Evolutionary conservation across 768 basidiomycete species (phyloP).

Genomic region (Suillus alpinus): DNA sequence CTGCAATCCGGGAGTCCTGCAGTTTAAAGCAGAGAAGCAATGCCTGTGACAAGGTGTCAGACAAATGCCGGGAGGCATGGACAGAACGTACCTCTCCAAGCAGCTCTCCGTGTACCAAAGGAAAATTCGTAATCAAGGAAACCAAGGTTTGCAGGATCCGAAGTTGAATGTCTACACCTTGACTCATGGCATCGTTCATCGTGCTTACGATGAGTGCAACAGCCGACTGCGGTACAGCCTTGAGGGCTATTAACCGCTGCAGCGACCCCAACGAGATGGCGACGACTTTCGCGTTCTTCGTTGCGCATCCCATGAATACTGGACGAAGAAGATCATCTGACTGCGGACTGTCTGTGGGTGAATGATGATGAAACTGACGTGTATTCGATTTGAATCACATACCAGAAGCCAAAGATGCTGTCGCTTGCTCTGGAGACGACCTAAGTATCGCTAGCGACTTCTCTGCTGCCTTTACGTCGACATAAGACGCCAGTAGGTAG

Average conservation of each 20-base stretch:
- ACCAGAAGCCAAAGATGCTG: constrained; percentile 72
- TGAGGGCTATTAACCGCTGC: constrained; percentile 84
- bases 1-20: constrained; percentile 92
- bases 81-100: constrained; percentile 69
- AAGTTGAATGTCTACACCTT: constrained; percentile 96
- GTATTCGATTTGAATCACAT: constrained; percentile 20
- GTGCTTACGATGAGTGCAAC: constrained; percentile 80
- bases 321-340: constrained; percentile 81
- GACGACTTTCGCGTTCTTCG: constrained; percentile 91
- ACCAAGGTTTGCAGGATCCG: constrained; percentile 91
- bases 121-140: constrained; percentile 86
- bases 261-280: constrained; percentile 89
- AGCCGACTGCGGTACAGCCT: constrained; percentile 77
- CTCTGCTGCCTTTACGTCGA: constrained; percentile 68
- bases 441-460: constrained; percentile 79
- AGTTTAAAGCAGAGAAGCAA: constrained; percentile 92
- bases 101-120: constrained; percentile 72
- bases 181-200: constrained; percentile 83
- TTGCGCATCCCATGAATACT: constrained; percentile 91
- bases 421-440: constrained; percentile 80
- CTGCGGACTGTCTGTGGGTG: constrained; percentile 63
- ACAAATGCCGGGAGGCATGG: too few species aligned
- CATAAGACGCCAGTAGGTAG: background rate
- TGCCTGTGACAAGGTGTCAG: constrained; percentile 47
- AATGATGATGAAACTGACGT: constrained; percentile 7